A percentile compares a stretch with the other conserved stretches of the same genome.
Conservation (phyloP, 768 basidiomycete genomes). For the Auricularia sp. region DNA sequence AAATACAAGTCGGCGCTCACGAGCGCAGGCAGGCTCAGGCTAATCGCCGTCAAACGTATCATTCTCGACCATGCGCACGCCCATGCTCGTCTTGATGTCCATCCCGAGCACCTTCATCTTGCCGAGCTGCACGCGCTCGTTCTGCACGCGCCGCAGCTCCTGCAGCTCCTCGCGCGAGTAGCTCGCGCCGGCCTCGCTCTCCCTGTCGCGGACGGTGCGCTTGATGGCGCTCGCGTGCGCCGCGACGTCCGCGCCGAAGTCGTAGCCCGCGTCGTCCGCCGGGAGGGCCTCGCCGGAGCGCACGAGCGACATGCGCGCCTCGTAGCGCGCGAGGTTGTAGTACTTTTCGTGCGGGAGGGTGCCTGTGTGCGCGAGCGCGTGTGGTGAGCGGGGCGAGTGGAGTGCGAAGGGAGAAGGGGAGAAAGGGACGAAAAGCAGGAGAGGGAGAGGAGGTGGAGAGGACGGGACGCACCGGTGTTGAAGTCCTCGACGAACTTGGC, state of each 20-base stretch:
- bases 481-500: constrained; percentile 72
- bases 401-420: too few relatives aligned
- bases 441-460: constrained; percentile 6
- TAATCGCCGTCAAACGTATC: constrained; percentile 40
- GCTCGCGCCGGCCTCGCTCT: constrained; percentile 56
- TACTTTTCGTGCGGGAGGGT: constrained; percentile 93
- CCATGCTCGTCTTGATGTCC: constrained; percentile 77
- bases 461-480: constrained; percentile 48
- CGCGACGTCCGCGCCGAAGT: constrained; percentile 75
- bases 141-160: constrained; percentile 74
- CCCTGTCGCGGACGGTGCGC: constrained; percentile 52
- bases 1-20: too few relatives aligned
- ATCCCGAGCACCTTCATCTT: constrained; percentile 84
- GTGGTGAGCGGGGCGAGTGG: too few relatives aligned
- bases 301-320: constrained; percentile 72
- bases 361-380: constrained; percentile 31
- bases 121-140: constrained; percentile 66
- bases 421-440: too few relatives aligned
- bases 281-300: constrained; percentile 58
- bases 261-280: constrained; percentile 35
- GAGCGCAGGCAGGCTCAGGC: background rate
- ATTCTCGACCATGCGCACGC: constrained; percentile 72
- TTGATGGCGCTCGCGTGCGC: constrained; percentile 64
- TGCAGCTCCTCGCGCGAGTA: constrained; percentile 50
- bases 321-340: constrained; percentile 81